Evolutionary conservation across 2,329 filamentous ascomycete species (phyloP), one percentile per base, ranked within the genome.

Genomic region (Calcarisporium arbuscula): DNA sequence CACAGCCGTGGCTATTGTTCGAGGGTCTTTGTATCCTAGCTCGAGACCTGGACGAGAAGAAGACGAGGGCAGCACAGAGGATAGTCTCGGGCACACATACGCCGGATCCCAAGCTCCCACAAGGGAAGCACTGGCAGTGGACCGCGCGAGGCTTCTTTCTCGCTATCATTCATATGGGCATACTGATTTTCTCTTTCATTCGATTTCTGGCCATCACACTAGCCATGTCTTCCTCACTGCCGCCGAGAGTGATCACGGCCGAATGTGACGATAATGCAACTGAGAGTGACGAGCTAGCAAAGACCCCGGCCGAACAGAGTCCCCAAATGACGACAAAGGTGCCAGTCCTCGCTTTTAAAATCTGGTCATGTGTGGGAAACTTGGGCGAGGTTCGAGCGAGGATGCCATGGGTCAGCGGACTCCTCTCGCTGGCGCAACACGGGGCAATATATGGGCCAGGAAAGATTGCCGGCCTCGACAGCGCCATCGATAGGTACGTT

Each of bases 401-500:
- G 60, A 94, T 95, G 87, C 90, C 90, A 44, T 96, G 90, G 90
- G 72, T 95, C 37, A 72, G 71, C 53, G 86, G 86, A 54, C 66
- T 76, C 47, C 58, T 92, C 40, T 83, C 84, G 38, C 74, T 95
- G 60, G 58, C 82, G 47, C 86, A 92, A 62, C 81, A 84, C 69
- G 70, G 78, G 47, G 72, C 80, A 51, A 62, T 90, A 52, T 68
- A 70, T 51, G 86, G 88, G 17, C 85, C 85, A 45, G 85, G 87
- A 51, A 74, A 64, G 61, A 61, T 94, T 45, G 87, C 84, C 54
- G 72, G 74, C 51, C 76, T 82, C 19, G 74, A 94, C 58, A 81
- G 87, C 44, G 72, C 80, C 58, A 67, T 95, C 61, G 90, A 96
- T 68, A 94, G 87, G 90, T 96, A 79, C 82, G 86, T n/a, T n/a